Base-by-base conservation (phyloP, 345 rosid genomes). In the Anastatica hierochuntica region DNA sequence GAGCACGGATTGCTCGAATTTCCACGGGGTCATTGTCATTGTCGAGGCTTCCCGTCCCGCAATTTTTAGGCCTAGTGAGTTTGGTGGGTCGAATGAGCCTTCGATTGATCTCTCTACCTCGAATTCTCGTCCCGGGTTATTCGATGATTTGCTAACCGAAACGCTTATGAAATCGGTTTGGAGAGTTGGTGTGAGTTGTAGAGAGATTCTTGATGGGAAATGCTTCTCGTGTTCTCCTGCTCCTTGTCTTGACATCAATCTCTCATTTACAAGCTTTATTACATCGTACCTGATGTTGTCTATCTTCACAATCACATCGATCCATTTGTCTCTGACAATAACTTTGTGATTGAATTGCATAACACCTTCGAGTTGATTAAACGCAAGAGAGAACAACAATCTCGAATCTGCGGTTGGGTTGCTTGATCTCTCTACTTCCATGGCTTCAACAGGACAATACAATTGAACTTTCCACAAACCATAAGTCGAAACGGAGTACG, bases 341-440 rank as follows among this genome's bases (percentile, higher is more conserved):
- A 82, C 77, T 48, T 35, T 75, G 61, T 80, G 69, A 43, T 90
- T 78, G 61, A 84, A 80, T 17, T 90, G 97, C 64, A 84, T 76
- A 10, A 82, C 97, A 20, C 97, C 86, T 70, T 81, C 88, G 23
- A 90, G 90, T 44, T 90, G 97, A 56, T 90, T 88, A 61, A 81
- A 84, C 50, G 63, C 72, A 12, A 90, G 77, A 41, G 97, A 83
- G 77, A 90, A 90, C 19, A 56, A 57, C 26, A 90, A 70, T 40
- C 72, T 76, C 30, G 86, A 88, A 41, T 80, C 83, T 23, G 64
- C 62, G 7, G 30, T 41, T 51, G 72, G 60, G 38, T 76, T 74
- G 52, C 77, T 77, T 5, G 81, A 72, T 42, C 67, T 73, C 59
- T 80, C 82, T 6, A 71, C 19, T 33, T 82, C 88, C 95, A 86